These are phyloP conservation scores for Epichloe sylvatica DNA, from an alignment of 2,329 filamentous ascomycete species.

Conservation along the genomic window DNA sequence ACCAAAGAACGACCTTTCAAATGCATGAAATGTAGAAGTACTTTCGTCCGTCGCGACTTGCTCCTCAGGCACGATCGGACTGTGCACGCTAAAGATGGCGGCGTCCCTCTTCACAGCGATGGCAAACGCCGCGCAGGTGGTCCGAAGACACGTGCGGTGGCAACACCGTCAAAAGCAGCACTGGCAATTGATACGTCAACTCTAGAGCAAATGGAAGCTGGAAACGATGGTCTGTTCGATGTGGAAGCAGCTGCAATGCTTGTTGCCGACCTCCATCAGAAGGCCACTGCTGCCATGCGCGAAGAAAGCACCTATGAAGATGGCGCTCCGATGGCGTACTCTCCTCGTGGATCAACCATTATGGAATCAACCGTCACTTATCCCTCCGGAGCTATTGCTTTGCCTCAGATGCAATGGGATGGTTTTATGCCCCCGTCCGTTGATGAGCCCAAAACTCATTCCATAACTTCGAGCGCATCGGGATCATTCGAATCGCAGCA, in stretches of 20 bases:
- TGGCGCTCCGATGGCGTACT: constrained; percentile 52
- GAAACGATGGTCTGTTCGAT: constrained; percentile 82
- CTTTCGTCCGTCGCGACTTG: constrained; percentile 92
- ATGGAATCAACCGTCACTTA: constrained; percentile 70
- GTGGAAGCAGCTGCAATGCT: constrained; percentile 97
- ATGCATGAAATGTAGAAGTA: constrained; percentile 94
- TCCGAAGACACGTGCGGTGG: constrained; percentile 50
- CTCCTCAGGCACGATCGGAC: constrained; percentile 94
- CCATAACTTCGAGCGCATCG: constrained; percentile 51
- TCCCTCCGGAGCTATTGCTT: constrained; percentile 61
- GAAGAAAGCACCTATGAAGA: constrained; percentile 42
- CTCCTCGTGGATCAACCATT: constrained; percentile 54
- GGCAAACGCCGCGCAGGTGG: constrained; percentile 68
- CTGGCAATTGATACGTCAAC: constrained; percentile 72
- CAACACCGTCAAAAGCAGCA: constrained; percentile 58
- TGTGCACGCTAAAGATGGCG: constrained; percentile 95
- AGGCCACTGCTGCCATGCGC: constrained; percentile 62
- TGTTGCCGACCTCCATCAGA: constrained; percentile 95
- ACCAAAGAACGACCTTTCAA: constrained; percentile 99
- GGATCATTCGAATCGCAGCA: constrained; percentile 55
- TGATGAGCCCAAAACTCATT: constrained; percentile 61
- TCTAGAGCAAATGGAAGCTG: constrained; percentile 84
- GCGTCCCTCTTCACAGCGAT: constrained; percentile 84
- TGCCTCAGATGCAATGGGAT: constrained; percentile 87
- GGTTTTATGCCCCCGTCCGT: constrained; percentile 61